Evolutionary conservation across 306 rosid genomes (phyloP), one percentile per base, ranked within the genome.

Genomic region (Citrullus amarus): DNA sequence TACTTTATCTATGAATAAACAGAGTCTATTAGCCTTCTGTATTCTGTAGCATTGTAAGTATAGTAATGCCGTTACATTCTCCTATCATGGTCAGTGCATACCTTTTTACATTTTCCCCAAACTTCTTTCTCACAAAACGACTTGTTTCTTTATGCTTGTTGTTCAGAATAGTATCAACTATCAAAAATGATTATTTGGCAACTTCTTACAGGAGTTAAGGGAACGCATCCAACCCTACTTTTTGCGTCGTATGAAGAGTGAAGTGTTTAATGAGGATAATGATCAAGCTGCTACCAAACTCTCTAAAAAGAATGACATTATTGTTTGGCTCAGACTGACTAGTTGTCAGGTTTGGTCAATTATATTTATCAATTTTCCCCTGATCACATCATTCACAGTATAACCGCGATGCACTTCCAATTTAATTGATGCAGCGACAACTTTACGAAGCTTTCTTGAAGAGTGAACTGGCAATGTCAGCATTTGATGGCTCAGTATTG

Each of bases 401-500:
- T 22, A 48, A 30, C 48, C 18, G 41, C 50, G 2, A 57, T 46
- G 66, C 39, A 39, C 65, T 71, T 44, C 12, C 74, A 25, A 61
- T 63, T 82, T 51, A 76, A 39, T 61, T 83, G 68, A 55, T 87
- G 79, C 72, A 94, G 98, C 88, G 92, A 28, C 86, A 88, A 80
- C 89, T 92, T 76, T 94, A 94, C 61, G 96, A 90, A 85, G 95
- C 97, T 67, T 94, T 85, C 83, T 78, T 94, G 79, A 90, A 74
- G 61, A 92, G 95, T 85, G 95, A 93, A 84, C 80, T 93, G 84
- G 98, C 90, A 80, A 93, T 93, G 81, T 90, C 97, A 51, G 97
- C 98, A 77, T 91, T 89, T 80, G 98, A 90, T 89, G 98, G 98
- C 69, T 92, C 97, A 18, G 96, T 96, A 6, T 80, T 92, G 76